Percentiles rank a stretch among this genome's conserved stretches.
These are phyloP conservation scores for Pseudevernia furfuracea DNA, from an alignment of 495 filamentous ascomycete species.

Conservation along the genomic window DNA sequence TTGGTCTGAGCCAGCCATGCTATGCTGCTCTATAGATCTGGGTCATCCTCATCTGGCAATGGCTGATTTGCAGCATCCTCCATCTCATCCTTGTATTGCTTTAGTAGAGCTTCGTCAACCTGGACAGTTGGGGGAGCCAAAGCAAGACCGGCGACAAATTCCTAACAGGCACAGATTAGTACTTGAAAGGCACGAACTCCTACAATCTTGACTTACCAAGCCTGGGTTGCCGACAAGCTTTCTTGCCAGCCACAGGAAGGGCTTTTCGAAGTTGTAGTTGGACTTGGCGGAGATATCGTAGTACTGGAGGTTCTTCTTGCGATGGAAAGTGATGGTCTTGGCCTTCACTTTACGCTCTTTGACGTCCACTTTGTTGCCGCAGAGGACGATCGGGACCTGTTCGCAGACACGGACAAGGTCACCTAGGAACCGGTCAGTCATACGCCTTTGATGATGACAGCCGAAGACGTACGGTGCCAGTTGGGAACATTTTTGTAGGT, in stretches of 20 bases:
- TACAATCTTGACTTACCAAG: slow-evolving; percentile 55
- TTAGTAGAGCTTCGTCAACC: slow-evolving; percentile 74
- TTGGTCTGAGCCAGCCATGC: background rate
- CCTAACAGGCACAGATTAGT: slow-evolving; percentile 47
- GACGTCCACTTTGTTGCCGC: slow-evolving; percentile 99
- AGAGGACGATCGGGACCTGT: slow-evolving; percentile 97
- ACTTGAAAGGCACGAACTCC: background rate
- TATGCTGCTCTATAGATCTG: slow-evolving; percentile 51
- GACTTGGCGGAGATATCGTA: slow-evolving; percentile 99
- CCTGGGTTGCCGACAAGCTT: slow-evolving; percentile 93
- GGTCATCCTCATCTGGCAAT: slow-evolving; percentile 92
- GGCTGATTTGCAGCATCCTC: slow-evolving; percentile 68
- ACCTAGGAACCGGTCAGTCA: slow-evolving; percentile 47
- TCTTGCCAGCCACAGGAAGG: slow-evolving; percentile 98
- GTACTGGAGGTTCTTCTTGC: slow-evolving; percentile 99
- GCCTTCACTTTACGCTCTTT: slow-evolving; percentile 99
- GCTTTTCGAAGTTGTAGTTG: slow-evolving; percentile 99
- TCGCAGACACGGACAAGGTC: slow-evolving; percentile 99
- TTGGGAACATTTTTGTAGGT: slow-evolving; percentile 99
- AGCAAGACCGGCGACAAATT: slow-evolving; percentile 93
- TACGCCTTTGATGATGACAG: background rate
- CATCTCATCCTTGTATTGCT: slow-evolving; percentile 85
- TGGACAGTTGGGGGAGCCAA: slow-evolving; percentile 86
- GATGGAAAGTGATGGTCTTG: slow-evolving; percentile 99
- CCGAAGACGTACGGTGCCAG: slow-evolving; percentile 89